Evolutionary conservation across 2,329 filamentous ascomycete species (phyloP).

Genomic region (Stachybotrys echinatus): DNA sequence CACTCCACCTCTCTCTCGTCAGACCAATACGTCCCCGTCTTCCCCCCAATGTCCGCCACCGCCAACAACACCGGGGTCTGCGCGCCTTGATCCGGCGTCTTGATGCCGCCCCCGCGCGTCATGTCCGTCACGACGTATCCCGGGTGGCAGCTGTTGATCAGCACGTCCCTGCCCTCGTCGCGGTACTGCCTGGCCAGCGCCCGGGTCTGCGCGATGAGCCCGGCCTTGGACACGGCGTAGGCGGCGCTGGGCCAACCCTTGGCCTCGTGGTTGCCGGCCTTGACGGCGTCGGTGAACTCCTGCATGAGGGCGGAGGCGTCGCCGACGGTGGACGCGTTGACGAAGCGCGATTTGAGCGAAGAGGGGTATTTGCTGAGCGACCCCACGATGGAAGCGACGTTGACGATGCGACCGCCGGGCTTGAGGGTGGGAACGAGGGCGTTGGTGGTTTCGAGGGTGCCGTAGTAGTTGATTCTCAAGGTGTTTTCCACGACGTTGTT

Average conservation of each 20-base stretch:
- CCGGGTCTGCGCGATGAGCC: not conserved
- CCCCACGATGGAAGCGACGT: not conserved
- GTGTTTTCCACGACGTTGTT: constrained; percentile 1
- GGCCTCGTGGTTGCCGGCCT: not conserved
- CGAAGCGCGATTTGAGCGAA: not conserved
- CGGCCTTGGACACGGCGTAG: constrained; percentile 2
- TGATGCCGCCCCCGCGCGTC: constrained; percentile 1
- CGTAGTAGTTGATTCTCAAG: not conserved
- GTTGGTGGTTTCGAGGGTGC: not conserved
- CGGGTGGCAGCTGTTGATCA: constrained; percentile 1
- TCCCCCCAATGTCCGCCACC: not conserved
- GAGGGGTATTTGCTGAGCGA: not conserved
- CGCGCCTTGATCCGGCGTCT: not conserved
- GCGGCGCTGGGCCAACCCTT: constrained; percentile 2
- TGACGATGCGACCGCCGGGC: not conserved
- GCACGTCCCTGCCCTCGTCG: not conserved
- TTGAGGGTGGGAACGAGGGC: not conserved
- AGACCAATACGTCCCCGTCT: not conserved
- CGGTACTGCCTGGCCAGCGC: not conserved
- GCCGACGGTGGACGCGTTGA: not conserved
- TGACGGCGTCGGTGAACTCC: not conserved
- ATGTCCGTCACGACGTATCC: constrained; percentile 1
- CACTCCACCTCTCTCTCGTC: constrained; percentile 1
- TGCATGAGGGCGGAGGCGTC: not conserved
- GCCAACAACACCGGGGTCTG: constrained; percentile 1